Evolutionary conservation across 2,329 filamentous ascomycete species (phyloP).

Genomic region (Fusarium nanum): DNA sequence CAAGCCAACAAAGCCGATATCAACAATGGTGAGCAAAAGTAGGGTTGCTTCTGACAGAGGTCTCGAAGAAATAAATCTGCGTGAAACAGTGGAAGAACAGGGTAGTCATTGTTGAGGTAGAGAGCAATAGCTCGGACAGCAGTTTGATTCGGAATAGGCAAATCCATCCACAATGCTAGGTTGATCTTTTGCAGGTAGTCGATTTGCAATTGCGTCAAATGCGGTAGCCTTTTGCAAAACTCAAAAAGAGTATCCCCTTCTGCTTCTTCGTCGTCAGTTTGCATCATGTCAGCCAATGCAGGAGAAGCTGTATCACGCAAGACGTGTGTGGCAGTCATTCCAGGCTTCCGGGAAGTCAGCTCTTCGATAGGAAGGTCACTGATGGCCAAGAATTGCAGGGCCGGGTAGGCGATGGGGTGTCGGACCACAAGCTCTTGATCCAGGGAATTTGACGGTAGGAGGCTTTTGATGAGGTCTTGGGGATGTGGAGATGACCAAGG

Average conservation of each 20-base stretch:
- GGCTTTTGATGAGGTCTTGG: neutral
- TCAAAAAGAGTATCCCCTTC: accelerated
- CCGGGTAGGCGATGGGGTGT: neutral
- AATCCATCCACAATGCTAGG: neutral
- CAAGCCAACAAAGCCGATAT: neutral
- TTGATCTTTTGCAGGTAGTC: neutral
- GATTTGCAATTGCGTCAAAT: neutral
- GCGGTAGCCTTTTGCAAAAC: neutral
- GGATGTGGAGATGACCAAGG: neutral
- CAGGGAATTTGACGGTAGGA: neutral
- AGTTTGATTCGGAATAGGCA: neutral
- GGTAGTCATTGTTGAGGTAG: neutral
- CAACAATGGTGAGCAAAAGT: neutral
- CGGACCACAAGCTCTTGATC: neutral
- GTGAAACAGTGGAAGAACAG: neutral
- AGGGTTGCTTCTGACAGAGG: neutral
- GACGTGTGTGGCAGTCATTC: neutral
- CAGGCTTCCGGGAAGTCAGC: neutral
- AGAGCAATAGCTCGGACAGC: neutral
- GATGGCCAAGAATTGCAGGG: too few relatives aligned
- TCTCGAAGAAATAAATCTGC: neutral
- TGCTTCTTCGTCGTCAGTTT: accelerated
- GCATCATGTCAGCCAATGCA: neutral
- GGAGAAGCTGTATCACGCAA: neutral
- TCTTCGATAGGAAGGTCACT: neutral